A percentile compares a stretch with the other conserved stretches of the same genome.
These are phyloP conservation scores for Tolypocladium amazonense DNA, from an alignment of 2,329 filamentous ascomycete species.

Conservation along the genomic window DNA sequence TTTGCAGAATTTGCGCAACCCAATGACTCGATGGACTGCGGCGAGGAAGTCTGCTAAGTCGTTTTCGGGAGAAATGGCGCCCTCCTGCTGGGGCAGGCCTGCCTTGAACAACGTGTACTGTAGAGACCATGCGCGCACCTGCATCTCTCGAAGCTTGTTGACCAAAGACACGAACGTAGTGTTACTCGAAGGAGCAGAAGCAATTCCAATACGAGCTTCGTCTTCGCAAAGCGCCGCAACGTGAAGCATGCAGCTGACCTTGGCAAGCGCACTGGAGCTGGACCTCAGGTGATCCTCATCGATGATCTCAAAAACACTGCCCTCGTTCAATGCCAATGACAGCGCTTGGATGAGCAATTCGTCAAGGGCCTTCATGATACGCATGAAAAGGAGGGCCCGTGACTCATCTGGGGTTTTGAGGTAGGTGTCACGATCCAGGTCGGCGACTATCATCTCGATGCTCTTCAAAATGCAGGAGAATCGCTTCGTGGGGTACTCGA, in stretches of 20 bases:
- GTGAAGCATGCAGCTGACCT: conserved; percentile 66
- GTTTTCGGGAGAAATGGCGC: conserved; percentile 56
- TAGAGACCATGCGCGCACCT: conserved; percentile 79
- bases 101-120: conserved; percentile 74
- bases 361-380: conserved; percentile 69
- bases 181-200: conserved; percentile 46
- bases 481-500: conserved; percentile 78
- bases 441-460: conserved; percentile 68
- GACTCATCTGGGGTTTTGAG: conserved; percentile 47
- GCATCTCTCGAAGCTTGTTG: conserved; percentile 72
- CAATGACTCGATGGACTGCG: conserved; percentile 73
- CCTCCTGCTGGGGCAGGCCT: conserved; percentile 56
- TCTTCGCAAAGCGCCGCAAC: conserved; percentile 76
- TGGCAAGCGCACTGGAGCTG: conserved; percentile 61
- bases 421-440: conserved; percentile 53
- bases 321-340: conserved; percentile 56
- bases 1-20: conserved; percentile 77
- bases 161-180: conserved; percentile 42
- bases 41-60: conserved; percentile 72
- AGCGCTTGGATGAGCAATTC: conserved; percentile 64
- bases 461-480: conserved; percentile 79
- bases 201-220: conserved; percentile 67
- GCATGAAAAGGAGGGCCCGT: conserved; percentile 61
- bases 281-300: conserved; percentile 67
- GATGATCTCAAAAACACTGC: conserved; percentile 68